A percentile compares a stretch with the other conserved stretches of the same genome.
phyloP scores from a whole-genome alignment of 306 rosid species.

The Castanopsis chinensis region DNA sequence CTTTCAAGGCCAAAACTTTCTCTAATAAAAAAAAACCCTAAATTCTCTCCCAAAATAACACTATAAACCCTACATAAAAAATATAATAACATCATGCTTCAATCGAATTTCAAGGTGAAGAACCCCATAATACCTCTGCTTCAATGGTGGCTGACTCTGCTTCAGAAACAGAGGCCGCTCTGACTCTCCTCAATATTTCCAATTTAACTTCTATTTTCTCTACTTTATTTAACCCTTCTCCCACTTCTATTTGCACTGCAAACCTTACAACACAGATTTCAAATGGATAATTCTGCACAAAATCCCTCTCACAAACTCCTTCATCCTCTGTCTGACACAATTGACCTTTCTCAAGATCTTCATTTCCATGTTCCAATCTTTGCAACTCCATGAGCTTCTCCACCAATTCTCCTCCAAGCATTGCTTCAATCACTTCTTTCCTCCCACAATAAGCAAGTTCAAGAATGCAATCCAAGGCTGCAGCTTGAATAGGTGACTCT shows the following conservation, averaged over 20 bases:
- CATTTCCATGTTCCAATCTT: constrained; percentile 20
- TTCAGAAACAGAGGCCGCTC: constrained; percentile 48
- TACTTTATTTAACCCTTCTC: constrained; percentile 49
- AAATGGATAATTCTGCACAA: constrained; percentile 16
- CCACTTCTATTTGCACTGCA: constrained; percentile 52
- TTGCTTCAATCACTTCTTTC: constrained; percentile 51
- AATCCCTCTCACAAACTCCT: not conserved
- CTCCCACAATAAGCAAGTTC: constrained; percentile 55
- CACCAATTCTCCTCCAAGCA: constrained; percentile 42
- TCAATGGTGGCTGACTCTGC: constrained; percentile 51
- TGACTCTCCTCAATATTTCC: constrained; percentile 47
- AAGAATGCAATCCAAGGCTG: constrained; percentile 47
- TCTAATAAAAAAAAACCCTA: no score
- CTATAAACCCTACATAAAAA: no score
- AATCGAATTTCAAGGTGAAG: constrained; percentile 38
- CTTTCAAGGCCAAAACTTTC: no score
- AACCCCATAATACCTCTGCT: constrained; percentile 64
- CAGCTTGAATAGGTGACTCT: constrained; percentile 26
- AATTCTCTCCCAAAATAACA: no score
- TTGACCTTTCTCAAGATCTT: not conserved
- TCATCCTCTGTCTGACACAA: no score
- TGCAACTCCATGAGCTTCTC: constrained; percentile 54
- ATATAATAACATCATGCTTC: not conserved
- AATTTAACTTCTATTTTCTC: constrained; percentile 53
- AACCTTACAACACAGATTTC: constrained; percentile 52